Evolutionary conservation across 768 basidiomycete species (phyloP).

Genomic region (Suillus sp.): DNA sequence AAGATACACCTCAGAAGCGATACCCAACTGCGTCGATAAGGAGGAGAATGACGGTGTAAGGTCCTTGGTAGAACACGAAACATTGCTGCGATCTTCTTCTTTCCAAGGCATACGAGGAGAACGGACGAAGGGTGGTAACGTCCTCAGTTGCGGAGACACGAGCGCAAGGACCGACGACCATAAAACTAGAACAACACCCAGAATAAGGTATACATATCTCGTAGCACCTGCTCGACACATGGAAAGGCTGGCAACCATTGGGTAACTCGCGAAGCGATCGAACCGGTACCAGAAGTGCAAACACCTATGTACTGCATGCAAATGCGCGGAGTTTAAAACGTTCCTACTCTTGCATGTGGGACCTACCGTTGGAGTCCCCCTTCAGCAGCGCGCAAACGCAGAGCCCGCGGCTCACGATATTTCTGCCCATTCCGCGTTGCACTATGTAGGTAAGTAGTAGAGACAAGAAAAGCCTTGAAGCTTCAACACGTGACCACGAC

Average conservation of each 20-base stretch:
- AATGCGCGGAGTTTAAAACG: background rate
- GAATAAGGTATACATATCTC: background rate
- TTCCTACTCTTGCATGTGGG: background rate
- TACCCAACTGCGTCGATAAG: slow-evolving; percentile 30
- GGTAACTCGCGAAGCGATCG: background rate
- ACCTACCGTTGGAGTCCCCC: no score
- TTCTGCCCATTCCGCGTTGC: background rate
- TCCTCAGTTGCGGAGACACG: background rate
- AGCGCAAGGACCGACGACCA: background rate
- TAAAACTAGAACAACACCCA: background rate
- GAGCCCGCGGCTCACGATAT: background rate
- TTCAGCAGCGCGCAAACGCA: background rate
- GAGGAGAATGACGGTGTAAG: no score
- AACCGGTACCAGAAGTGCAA: background rate
- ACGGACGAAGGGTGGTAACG: background rate
- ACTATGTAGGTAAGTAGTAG: background rate
- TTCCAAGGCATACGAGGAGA: background rate
- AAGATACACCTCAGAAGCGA: slow-evolving; percentile 52
- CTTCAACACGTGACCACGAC: slow-evolving; percentile 29
- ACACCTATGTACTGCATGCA: background rate
- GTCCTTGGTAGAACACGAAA: background rate
- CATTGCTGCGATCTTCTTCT: background rate
- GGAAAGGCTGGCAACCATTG: background rate
- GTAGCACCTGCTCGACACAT: background rate
- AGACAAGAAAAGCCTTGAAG: background rate